Conservation (phyloP, 148 eudicot species). For the Spergularia marina region DNA sequence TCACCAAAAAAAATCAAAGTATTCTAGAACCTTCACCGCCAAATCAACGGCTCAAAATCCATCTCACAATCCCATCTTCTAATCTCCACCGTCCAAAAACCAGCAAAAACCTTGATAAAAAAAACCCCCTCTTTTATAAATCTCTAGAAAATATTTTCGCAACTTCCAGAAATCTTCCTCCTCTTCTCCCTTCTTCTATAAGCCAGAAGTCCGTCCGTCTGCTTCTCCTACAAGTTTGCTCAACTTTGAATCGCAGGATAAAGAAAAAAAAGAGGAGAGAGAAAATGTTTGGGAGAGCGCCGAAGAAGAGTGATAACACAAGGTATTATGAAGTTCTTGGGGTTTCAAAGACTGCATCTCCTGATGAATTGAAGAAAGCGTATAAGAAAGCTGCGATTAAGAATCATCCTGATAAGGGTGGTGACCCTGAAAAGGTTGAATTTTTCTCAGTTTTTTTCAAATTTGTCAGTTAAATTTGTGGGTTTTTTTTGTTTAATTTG, state of each 20-base stretch:
- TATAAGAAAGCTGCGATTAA: slow-evolving; percentile 61
- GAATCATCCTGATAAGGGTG: slow-evolving; percentile 75
- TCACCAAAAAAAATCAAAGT: background rate
- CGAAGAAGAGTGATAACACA: slow-evolving; percentile 58
- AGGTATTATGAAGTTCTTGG: slow-evolving; percentile 54
- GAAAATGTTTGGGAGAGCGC: slow-evolving; percentile 63
- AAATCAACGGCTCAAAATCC: slow-evolving; percentile 12
- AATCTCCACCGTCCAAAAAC: slow-evolving; percentile 24
- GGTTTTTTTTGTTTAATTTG: background rate
- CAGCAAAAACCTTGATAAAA: background rate
- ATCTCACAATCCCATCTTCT: background rate
- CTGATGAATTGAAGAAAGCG: slow-evolving; percentile 63
- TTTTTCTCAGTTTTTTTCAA: background rate
- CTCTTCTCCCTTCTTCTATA: too few relatives aligned
- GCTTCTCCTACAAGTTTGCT: background rate
- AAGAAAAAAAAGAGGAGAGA: background rate
- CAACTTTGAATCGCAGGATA: background rate
- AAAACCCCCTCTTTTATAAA: background rate
- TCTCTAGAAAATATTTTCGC: too few relatives aligned
- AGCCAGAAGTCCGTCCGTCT: too few relatives aligned
- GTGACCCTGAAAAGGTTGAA: slow-evolving; percentile 61
- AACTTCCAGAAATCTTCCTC: background rate
- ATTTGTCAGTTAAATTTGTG: background rate
- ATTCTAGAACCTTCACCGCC: slow-evolving; percentile 26
- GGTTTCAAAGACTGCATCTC: slow-evolving; percentile 44